Conservation (phyloP, 2,329 filamentous ascomycete species). For the Metarhizium rileyi region DNA sequence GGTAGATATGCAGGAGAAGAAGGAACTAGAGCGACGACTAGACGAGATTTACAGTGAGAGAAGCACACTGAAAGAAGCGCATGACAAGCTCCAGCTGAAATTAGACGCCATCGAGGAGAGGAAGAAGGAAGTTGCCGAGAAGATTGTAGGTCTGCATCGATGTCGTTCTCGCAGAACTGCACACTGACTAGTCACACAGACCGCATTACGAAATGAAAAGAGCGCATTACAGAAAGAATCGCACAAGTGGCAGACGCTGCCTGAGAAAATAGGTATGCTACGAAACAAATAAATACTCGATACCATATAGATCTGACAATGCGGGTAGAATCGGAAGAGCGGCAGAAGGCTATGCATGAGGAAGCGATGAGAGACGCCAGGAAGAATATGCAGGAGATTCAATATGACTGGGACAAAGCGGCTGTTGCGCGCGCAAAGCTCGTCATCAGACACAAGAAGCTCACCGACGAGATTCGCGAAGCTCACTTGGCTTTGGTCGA, state of each 20-base stretch:
- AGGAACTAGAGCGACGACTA: slow-evolving; percentile 46
- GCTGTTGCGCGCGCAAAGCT: slow-evolving; percentile 46
- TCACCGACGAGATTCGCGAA: slow-evolving; percentile 51
- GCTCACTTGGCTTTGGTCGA: slow-evolving; percentile 58
- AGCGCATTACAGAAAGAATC: slow-evolving; percentile 54
- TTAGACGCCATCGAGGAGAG: slow-evolving; percentile 31
- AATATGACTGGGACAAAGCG: slow-evolving; percentile 44
- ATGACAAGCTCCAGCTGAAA: slow-evolving; percentile 26
- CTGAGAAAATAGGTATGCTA: slow-evolving; percentile 57
- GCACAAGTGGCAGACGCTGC: slow-evolving; percentile 56
- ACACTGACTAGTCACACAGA: slow-evolving; percentile 25
- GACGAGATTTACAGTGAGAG: slow-evolving; percentile 29
- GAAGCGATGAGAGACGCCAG: slow-evolving; percentile 22
- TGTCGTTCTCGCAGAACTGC: background rate
- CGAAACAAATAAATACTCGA: background rate
- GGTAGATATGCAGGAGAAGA: slow-evolving; percentile 57
- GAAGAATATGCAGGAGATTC: slow-evolving; percentile 36
- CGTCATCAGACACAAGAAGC: slow-evolving; percentile 42
- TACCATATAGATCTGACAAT: slow-evolving; percentile 12
- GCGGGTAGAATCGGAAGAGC: slow-evolving; percentile 25
- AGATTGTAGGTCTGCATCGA: slow-evolving; percentile 22
- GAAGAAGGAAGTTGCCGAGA: slow-evolving; percentile 29
- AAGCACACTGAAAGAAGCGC: slow-evolving; percentile 23
- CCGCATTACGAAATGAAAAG: slow-evolving; percentile 51
- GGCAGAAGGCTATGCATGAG: slow-evolving; percentile 20